Percentiles rank a stretch among this genome's conserved stretches.
These are phyloP conservation scores for Fusarium bactridioides DNA, from an alignment of 2,329 filamentous ascomycete species.

Conservation along the genomic window DNA sequence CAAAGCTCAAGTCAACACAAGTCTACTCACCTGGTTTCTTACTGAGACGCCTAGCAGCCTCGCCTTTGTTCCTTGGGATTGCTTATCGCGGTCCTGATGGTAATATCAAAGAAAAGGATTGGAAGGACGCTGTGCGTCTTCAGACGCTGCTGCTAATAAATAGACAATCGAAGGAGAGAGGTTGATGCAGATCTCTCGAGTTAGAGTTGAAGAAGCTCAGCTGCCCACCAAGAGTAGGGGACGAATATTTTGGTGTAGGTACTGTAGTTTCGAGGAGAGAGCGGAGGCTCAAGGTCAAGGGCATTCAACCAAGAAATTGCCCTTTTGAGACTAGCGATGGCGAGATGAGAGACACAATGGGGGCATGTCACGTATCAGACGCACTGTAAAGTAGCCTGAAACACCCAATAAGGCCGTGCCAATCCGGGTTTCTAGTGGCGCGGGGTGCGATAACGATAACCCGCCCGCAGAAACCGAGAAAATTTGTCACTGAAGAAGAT, in stretches of 20 bases:
- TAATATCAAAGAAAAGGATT: not conserved
- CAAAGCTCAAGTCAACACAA: slow-evolving; percentile 24
- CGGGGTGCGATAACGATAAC: slow-evolving; percentile 53
- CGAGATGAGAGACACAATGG: slow-evolving; percentile 14
- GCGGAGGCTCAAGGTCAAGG: slow-evolving; percentile 20
- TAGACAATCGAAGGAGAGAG: not conserved
- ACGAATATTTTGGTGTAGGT: slow-evolving; percentile 25
- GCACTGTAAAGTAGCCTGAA: slow-evolving; percentile 16
- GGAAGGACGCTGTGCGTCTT: not conserved
- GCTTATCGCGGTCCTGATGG: not conserved
- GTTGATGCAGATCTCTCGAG: slow-evolving; percentile 5
- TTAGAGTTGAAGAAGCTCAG: slow-evolving; percentile 32
- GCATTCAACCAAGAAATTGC: not conserved
- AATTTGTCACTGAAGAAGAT: not conserved
- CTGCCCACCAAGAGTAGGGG: slow-evolving; percentile 25
- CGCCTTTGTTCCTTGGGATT: not conserved
- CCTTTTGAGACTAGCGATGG: slow-evolving; percentile 14
- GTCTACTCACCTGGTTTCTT: slow-evolving; percentile 19
- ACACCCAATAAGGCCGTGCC: slow-evolving; percentile 9
- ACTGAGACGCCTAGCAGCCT: not conserved
- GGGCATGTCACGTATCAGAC: slow-evolving; percentile 2
- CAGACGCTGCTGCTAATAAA: not conserved
- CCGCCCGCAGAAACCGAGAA: slow-evolving; percentile 26
- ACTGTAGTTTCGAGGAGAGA: slow-evolving; percentile 19
- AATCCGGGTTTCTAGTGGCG: slow-evolving; percentile 34